phyloP scores from a whole-genome alignment of 2,329 filamentous ascomycete genomes.

The Gremmenia infestans region DNA sequence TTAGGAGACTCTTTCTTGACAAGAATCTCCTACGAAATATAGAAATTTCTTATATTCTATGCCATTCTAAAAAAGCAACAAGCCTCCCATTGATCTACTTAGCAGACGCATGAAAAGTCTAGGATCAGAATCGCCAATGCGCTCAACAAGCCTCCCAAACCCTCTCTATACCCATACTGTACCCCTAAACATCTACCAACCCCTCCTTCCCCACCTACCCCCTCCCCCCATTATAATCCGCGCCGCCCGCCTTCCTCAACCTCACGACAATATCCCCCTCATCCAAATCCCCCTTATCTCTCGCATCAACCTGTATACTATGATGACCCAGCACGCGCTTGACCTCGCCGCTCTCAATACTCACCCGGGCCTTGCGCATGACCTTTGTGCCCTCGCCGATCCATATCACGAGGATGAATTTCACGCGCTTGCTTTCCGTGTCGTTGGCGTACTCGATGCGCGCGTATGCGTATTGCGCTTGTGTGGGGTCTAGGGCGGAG shows the following conservation, averaged over 20 bases:
- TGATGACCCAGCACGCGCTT: slow-evolving; percentile 60
- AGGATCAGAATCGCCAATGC: slow-evolving; percentile 3
- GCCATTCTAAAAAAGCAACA: not conserved
- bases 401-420: slow-evolving; percentile 65
- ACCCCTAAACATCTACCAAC: not conserved
- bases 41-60: not conserved
- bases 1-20: not conserved
- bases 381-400: slow-evolving; percentile 60
- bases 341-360: slow-evolving; percentile 61
- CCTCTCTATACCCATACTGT: not conserved
- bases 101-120: not conserved
- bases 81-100: not conserved
- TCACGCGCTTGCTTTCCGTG: slow-evolving; percentile 62
- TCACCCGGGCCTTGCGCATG: slow-evolving; percentile 66
- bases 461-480: slow-evolving; percentile 55
- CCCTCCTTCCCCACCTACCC: slow-evolving; percentile 27
- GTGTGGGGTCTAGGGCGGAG: slow-evolving; percentile 44
- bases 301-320: slow-evolving; percentile 59
- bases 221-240: slow-evolving; percentile 65
- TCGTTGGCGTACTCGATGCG: slow-evolving; percentile 68
- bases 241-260: slow-evolving; percentile 62
- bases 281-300: slow-evolving; percentile 54
- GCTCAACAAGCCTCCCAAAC: not conserved
- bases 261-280: slow-evolving; percentile 56
- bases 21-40: not conserved